Evolutionary conservation across 169 alveolate genomes (phyloP).

Genomic region (Blepharisma undulans): DNA sequence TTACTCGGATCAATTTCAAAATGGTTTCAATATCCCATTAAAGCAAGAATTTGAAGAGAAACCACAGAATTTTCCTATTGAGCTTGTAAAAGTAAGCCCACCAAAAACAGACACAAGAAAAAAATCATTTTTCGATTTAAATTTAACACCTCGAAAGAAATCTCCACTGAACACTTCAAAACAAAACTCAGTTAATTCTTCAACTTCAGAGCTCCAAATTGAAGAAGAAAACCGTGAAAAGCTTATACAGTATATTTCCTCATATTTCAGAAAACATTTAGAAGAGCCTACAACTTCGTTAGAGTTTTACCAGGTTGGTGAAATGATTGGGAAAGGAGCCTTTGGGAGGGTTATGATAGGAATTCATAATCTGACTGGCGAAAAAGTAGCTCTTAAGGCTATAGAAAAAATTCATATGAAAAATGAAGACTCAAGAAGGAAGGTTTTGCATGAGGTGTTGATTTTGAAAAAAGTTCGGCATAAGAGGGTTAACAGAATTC

Average conservation of each 20-base stretch:
- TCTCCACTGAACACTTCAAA: not conserved
- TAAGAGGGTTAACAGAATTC: conserved; percentile 65
- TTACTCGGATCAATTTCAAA: not conserved
- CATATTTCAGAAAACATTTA: not conserved
- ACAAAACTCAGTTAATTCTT: not conserved
- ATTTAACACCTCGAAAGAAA: not conserved
- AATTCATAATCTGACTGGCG: conserved; percentile 78
- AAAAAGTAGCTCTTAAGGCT: conserved; percentile 79
- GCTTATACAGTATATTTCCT: not conserved
- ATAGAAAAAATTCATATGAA: conserved; percentile 54
- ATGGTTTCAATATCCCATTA: not conserved
- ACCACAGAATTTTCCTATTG: not conserved
- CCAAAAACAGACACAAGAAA: not conserved
- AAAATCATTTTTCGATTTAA: not conserved
- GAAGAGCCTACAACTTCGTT: conserved; percentile 24
- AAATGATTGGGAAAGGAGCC: conserved; percentile 82
- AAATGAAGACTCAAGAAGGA: conserved; percentile 59
- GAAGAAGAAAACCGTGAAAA: not conserved
- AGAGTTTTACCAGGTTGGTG: not conserved
- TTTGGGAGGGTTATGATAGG: conserved; percentile 81
- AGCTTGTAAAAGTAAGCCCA: not conserved
- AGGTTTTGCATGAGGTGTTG: conserved; percentile 52
- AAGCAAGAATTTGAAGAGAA: not conserved
- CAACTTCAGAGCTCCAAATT: not conserved
- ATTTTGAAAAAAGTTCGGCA: conserved; percentile 40